Conservation (phyloP, 163 green algal species). For the Smithsoniella earleae region DNA sequence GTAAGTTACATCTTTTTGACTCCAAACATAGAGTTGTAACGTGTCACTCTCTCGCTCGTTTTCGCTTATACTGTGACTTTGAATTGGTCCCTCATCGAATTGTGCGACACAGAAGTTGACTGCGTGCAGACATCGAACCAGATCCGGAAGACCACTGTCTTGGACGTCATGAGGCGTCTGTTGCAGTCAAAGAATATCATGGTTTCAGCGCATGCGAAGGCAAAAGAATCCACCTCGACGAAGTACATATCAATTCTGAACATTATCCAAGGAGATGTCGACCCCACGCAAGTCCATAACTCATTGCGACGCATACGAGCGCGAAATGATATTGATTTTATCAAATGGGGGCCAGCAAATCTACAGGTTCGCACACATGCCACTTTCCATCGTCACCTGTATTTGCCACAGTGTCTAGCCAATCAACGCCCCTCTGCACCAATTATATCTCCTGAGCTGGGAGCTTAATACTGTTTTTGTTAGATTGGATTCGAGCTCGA, state of each 20-base stretch:
- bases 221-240: conserved; percentile 51
- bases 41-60: no score
- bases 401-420: no score
- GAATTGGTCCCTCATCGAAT: no score
- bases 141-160: conserved; percentile 90
- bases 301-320: conserved; percentile 88
- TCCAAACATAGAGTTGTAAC: no score
- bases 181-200: conserved; percentile 91
- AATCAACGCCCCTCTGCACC: not conserved
- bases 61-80: no score
- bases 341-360: conserved; percentile 91
- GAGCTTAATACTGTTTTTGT: not conserved
- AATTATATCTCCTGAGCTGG: not conserved
- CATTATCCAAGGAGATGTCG: conserved; percentile 91
- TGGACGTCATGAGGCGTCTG: conserved; percentile 96
- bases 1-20: no score
- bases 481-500: not conserved
- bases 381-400: not conserved
- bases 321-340: conserved; percentile 85
- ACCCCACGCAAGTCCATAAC: conserved; percentile 89
- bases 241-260: conserved; percentile 98
- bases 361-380: conserved; percentile 63
- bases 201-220: conserved; percentile 69
- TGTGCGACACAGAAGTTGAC: no score
- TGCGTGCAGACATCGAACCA: conserved; percentile 42